Percentiles rank a stretch among this genome's conserved stretches.
phyloP scores from a whole-genome alignment of 2,329 filamentous ascomycete species.

The Verticillium nonalfalfae region DNA sequence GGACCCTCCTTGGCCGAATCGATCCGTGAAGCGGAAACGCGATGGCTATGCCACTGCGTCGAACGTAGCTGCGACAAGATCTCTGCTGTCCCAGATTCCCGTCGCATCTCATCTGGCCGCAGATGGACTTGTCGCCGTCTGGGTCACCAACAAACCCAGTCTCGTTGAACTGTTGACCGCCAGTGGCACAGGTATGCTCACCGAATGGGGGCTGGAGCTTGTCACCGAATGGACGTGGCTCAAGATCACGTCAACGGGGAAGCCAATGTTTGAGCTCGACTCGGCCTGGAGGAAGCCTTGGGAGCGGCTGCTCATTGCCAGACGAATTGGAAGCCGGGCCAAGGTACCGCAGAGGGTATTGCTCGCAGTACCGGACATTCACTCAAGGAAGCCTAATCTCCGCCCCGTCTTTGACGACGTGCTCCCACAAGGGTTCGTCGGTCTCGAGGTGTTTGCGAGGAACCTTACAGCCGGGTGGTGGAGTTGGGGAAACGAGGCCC shows the following conservation, averaged over 20 bases:
- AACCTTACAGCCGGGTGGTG: conserved; percentile 71
- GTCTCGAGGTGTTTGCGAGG: conserved; percentile 72
- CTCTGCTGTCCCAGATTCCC: conserved; percentile 49
- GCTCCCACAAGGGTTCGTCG: conserved; percentile 44
- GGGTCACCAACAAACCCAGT: conserved; percentile 69
- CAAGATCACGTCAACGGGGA: conserved; percentile 60
- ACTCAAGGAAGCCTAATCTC: conserved; percentile 73
- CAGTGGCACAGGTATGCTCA: conserved; percentile 50
- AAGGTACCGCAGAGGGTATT: conserved; percentile 46
- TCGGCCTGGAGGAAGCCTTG: conserved; percentile 68
- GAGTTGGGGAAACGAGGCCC: conserved; percentile 69
- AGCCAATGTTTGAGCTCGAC: conserved; percentile 56
- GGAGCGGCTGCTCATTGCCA: conserved; percentile 63
- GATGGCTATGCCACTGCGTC: conserved; percentile 41
- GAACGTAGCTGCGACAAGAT: conserved; percentile 36
- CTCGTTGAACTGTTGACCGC: conserved; percentile 48
- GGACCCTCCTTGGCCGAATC: conserved; percentile 79
- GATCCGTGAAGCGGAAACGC: conserved; percentile 58
- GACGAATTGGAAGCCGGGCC: conserved; percentile 26
- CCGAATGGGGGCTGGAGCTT: conserved; percentile 58
- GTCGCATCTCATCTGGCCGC: conserved; percentile 45
- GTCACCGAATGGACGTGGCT: conserved; percentile 74
- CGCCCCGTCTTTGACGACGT: conserved; percentile 51
- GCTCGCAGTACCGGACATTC: conserved; percentile 65
- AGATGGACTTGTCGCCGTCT: conserved; percentile 60